phyloP scores from a whole-genome alignment of 2,329 filamentous ascomycete genomes.

The Hypoxylon sp. region DNA sequence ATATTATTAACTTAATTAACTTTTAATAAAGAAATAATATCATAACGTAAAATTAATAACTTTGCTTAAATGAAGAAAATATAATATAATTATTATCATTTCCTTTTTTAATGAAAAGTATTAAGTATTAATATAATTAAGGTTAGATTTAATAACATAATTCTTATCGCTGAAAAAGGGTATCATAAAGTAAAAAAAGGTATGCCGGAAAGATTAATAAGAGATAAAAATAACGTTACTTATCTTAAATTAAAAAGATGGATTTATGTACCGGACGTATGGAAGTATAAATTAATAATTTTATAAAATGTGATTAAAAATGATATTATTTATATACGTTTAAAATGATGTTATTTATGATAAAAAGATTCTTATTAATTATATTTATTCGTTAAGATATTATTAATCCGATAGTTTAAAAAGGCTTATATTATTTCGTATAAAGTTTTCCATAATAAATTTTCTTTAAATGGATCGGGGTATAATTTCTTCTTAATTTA shows the following conservation, averaged over 20 bases:
- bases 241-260: too few relatives aligned
- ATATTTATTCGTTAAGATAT: not conserved
- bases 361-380: not conserved
- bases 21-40: not conserved
- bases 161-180: too few relatives aligned
- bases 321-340: not conserved
- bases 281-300: not conserved
- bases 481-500: too few relatives aligned
- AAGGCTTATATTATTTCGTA: not conserved
- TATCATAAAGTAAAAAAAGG: too few relatives aligned
- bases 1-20: constrained; percentile 1
- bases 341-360: not conserved
- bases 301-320: not conserved
- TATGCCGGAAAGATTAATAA: too few relatives aligned
- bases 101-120: not conserved
- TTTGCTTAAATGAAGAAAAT: not conserved
- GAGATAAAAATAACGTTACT: too few relatives aligned
- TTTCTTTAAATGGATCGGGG: too few relatives aligned
- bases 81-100: constrained; percentile 1
- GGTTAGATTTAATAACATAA: too few relatives aligned
- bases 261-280: too few relatives aligned
- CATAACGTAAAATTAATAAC: not conserved
- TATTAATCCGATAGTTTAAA: not conserved
- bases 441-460: too few relatives aligned
- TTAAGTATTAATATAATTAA: not conserved